Base-by-base conservation (phyloP, 176 grass and related monocot genomes). In the Chloris gayana region DNA sequence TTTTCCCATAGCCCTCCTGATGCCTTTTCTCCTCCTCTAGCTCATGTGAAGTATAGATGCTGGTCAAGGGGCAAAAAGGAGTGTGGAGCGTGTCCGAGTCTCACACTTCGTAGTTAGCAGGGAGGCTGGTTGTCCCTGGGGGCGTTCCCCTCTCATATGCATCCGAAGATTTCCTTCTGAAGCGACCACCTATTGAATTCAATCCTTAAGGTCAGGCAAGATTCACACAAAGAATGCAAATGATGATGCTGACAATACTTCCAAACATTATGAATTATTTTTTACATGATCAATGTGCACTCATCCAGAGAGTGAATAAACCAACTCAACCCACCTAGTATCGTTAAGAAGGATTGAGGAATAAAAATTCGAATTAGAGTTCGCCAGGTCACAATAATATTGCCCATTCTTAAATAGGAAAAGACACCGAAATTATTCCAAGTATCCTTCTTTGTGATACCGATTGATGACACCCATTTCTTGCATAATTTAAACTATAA, bases 101-200 rank as follows among this genome's bases (percentile, higher is more conserved):
- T 97, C 89, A 97, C 85, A 97, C 87, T 69, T 94, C 94, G 56
- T 87, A 87, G 17, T 87, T 49, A 68, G 94, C 83, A 74, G 87
- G 29, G 1, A 84, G 79, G 38, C 78, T 93, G 39, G 81, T 85
- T 1, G 87, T 69, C 25, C 76, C 92, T 5, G 85, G 27, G 12
- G 88, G 26, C 15, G 75, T 69, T 18, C 73, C 83, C 83, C 87
- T 94, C 70, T 88, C 87, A 22, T 92, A 97, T 63, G 94, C 85
- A 38, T 97, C 94, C 0, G 91, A 97, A 4, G 67, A 85, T 90
- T 97, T 97, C 92, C 94, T 94, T 87, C 94, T 87, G 73, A 97
- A 92, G 74, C 94, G 91, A 29, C 91, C 91, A 69, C 76, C 87
- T 85, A 75, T 53, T 83, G 60, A 67, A 79, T 80, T 74, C 37